A percentile compares a stretch with the other conserved stretches of the same genome.
These are phyloP conservation scores for Malassezia equina DNA, from an alignment of 1,284 basidiomycete genomes.

Conservation along the genomic window DNA sequence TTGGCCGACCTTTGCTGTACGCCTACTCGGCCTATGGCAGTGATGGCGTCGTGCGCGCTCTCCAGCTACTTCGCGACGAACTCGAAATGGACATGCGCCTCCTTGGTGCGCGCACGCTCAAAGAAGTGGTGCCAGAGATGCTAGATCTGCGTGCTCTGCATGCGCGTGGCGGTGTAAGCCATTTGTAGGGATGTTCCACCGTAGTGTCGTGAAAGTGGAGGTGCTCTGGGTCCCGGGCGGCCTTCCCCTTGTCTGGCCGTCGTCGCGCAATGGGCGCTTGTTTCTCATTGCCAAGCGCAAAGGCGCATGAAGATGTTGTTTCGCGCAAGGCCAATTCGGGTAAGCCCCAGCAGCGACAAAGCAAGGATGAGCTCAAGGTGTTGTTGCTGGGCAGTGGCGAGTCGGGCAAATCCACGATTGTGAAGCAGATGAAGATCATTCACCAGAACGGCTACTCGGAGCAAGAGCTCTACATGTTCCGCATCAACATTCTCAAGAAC, in stretches of 20 bases:
- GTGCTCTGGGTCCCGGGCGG: background rate
- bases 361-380: constrained; percentile 88
- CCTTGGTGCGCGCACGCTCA: constrained; percentile 62
- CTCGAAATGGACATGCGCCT: constrained; percentile 69
- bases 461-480: constrained; percentile 69
- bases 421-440: constrained; percentile 99
- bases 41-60: constrained; percentile 65
- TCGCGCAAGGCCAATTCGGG: constrained; percentile 51
- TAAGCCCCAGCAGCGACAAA: constrained; percentile 54
- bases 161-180: constrained; percentile 26
- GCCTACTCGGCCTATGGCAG: constrained; percentile 81
- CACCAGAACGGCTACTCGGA: constrained; percentile 82
- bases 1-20: constrained; percentile 81
- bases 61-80: constrained; percentile 64
- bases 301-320: constrained; percentile 53
- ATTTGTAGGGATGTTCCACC: background rate
- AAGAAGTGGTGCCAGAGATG: constrained; percentile 69
- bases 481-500: constrained; percentile 58
- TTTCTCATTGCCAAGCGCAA: constrained; percentile 54
- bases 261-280: constrained; percentile 20
- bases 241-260: no score
- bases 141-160: constrained; percentile 57
- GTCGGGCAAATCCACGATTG: constrained; percentile 89
- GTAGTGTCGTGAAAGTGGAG: constrained; percentile 7
- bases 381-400: constrained; percentile 71